These are phyloP conservation scores for Neopestalotiopsis sp. DNA, from an alignment of 2,329 filamentous ascomycete genomes.

Conservation along the genomic window DNA sequence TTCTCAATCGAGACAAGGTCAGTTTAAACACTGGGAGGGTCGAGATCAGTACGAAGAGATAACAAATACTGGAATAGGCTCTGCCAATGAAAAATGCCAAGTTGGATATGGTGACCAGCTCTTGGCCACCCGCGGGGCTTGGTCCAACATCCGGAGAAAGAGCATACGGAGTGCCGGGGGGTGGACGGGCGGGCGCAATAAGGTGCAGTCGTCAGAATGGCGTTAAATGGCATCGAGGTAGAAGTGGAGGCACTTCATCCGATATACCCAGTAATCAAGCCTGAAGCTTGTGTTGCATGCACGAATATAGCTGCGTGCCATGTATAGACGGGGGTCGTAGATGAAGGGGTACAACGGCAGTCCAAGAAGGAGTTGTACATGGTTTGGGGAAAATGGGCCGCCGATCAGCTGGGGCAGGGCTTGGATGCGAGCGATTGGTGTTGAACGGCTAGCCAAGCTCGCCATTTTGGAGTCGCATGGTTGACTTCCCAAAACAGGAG, in stretches of 20 bases:
- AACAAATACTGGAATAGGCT: not conserved
- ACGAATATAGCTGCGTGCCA: not conserved
- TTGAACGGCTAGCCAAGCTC: not conserved
- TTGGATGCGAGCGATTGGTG: slow-evolving; percentile 1
- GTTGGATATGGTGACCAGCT: not conserved
- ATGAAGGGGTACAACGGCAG: not conserved
- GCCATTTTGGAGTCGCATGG: not conserved
- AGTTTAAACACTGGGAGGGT: not conserved
- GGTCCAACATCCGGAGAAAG: not conserved
- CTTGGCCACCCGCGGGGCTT: slow-evolving; percentile 1
- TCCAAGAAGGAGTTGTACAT: not conserved
- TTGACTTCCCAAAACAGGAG: slow-evolving; percentile 7
- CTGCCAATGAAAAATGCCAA: slow-evolving; percentile 8
- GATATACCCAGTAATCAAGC: not conserved
- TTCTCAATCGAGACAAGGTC: slow-evolving; percentile 12
- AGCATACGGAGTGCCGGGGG: not conserved
- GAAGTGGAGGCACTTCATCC: slow-evolving; percentile 3
- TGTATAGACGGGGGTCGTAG: not conserved
- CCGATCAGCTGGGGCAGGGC: not conserved
- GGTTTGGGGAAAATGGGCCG: not conserved
- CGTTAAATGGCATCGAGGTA: slow-evolving; percentile 5
- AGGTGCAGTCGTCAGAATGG: not conserved
- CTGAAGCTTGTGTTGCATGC: not conserved
- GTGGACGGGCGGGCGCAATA: not conserved
- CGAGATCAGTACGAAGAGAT: slow-evolving; percentile 3